A percentile compares a stretch with the other conserved stretches of the same genome.
Evolutionary conservation across 2,329 filamentous ascomycete species (phyloP).

Genomic region (Teratosphaeria nubilosa): DNA sequence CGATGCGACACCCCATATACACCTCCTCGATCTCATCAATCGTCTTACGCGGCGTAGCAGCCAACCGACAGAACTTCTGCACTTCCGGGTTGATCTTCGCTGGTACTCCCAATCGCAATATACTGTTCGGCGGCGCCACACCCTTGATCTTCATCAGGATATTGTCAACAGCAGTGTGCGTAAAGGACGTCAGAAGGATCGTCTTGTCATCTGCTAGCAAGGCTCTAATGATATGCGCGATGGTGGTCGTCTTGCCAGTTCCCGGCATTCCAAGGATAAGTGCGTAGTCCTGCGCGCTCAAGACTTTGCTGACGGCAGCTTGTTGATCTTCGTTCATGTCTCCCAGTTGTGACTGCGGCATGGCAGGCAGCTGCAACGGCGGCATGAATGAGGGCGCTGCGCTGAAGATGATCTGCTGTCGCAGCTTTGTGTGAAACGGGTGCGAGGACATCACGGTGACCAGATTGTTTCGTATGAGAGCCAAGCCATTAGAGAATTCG

Average conservation of each 20-base stretch:
- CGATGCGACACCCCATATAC: conserved; percentile 78
- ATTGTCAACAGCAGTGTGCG: conserved; percentile 95
- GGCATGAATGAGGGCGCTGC: conserved; percentile 63
- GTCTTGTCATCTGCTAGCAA: conserved; percentile 83
- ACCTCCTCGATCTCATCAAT: conserved; percentile 76
- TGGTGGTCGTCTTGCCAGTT: conserved; percentile 96
- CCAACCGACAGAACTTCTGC: conserved; percentile 71
- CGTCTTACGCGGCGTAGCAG: conserved; percentile 59
- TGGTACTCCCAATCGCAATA: conserved; percentile 74
- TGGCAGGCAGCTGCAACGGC: conserved; percentile 5
- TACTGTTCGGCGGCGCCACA: conserved; percentile 44
- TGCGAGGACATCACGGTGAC: conserved; percentile 68
- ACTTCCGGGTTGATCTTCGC: conserved; percentile 85
- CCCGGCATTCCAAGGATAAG: conserved; percentile 98
- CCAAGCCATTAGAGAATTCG: conserved; percentile 97
- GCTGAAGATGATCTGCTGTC: conserved; percentile 71
- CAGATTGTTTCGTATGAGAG: conserved; percentile 84
- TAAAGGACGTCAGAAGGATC: conserved; percentile 88
- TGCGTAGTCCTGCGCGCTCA: conserved; percentile 90
- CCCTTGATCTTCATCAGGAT: conserved; percentile 84
- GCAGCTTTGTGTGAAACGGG: conserved; percentile 43
- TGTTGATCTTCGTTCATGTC: conserved; percentile 78
- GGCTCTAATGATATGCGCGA: conserved; percentile 90
- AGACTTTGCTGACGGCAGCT: conserved; percentile 82
- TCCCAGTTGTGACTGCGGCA: conserved; percentile 19